phyloP scores from a whole-genome alignment of 371 early-diverging fungal species.

The Mortierella sp. region DNA sequence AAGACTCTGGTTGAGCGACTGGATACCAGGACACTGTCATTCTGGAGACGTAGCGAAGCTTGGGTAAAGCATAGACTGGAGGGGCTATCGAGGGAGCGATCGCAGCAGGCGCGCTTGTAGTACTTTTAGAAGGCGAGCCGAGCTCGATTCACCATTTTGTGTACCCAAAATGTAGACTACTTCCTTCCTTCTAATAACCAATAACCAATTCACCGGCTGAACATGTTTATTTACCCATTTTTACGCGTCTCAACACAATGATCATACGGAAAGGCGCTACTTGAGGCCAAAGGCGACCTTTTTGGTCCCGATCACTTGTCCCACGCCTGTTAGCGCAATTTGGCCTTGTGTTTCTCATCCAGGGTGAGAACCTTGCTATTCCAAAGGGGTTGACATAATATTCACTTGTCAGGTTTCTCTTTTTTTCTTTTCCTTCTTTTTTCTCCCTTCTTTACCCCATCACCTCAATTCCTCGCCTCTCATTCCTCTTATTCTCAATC shows the following conservation, averaged over 20 bases:
- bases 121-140: no score
- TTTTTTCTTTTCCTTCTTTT: constrained; percentile 1
- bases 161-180: no score
- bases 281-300: no score
- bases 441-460: neutral
- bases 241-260: no score
- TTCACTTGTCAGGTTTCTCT: neutral
- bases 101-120: constrained; percentile 7
- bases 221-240: no score
- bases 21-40: constrained; percentile 38
- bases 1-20: constrained; percentile 46
- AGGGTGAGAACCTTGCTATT: neutral
- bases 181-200: no score
- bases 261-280: no score
- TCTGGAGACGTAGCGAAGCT: constrained; percentile 37
- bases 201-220: no score
- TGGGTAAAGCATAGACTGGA: constrained; percentile 28
- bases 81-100: constrained; percentile 20
- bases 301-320: no score
- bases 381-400: neutral
- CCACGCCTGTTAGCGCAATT: neutral
- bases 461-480: neutral
- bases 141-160: no score
- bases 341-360: neutral
- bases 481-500: neutral